phyloP scores from a whole-genome alignment of 2,329 filamentous ascomycete species.

The Fusarium sp. region DNA sequence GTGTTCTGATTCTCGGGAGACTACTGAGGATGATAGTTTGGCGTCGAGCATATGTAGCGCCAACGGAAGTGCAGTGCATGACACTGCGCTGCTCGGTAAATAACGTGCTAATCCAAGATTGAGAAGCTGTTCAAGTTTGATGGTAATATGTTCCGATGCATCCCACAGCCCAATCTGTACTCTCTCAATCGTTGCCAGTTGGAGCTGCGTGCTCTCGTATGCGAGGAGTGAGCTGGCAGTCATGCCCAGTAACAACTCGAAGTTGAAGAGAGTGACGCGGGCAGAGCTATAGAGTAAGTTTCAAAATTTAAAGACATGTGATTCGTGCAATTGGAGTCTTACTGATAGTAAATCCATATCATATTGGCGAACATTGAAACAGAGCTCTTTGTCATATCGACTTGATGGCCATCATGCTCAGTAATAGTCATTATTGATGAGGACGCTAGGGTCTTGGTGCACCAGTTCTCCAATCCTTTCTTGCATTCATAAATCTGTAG shows the following conservation, averaged over 20 bases:
- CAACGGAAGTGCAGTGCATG: conserved; percentile 8
- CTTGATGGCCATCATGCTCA: neutral
- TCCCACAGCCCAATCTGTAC: neutral
- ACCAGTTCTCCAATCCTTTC: neutral
- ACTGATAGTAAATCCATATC: neutral
- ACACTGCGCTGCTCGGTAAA: conserved; percentile 6
- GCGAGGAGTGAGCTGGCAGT: neutral
- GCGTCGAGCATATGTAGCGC: conserved; percentile 5
- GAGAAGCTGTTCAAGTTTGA: neutral
- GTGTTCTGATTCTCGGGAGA: neutral
- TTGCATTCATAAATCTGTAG: neutral
- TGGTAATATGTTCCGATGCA: neutral
- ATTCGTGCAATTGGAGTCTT: neutral
- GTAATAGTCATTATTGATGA: neutral
- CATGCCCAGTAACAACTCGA: neutral
- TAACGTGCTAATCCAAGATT: neutral
- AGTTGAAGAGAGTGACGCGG: neutral
- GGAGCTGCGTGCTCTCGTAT: neutral
- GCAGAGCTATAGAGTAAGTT: neutral
- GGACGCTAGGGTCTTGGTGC: neutral
- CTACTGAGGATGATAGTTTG: neutral
- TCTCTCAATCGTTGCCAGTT: neutral
- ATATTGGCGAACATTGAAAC: neutral
- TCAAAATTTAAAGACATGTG: no score
- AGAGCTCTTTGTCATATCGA: neutral